Evolutionary conservation across 768 basidiomycete genomes (phyloP), one percentile per base, ranked within the genome.

Genomic region (Boletellus emodensis): DNA sequence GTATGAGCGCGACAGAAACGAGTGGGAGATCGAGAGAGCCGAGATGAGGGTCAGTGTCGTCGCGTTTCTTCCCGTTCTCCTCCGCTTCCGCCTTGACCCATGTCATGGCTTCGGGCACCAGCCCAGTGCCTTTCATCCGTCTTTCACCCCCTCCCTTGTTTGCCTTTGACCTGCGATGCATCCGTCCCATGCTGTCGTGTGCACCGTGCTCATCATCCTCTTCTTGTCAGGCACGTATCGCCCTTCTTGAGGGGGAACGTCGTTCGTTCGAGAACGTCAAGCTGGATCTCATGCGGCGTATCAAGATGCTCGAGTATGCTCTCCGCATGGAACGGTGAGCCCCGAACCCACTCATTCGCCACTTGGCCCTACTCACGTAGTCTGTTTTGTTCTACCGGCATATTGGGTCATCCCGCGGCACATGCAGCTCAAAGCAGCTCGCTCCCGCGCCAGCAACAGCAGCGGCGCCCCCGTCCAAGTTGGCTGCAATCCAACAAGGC

Each of bases 11-110:
- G 96, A 99, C 74, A 81, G 95, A 63, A 99, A 99, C 67, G 96
- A 99, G 73, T 99, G 95, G 95, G 96, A 99, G 77, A 99, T 99
- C 62, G 96, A 98, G 72, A 79, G 96, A 60, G 96, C 96, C 30
- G 96, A 98, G 72, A 97, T 98, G 94, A 80, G 95, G 79, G 93
- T 94, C 57, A 62, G 90, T 82, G 38, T 54, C 48, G 55, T 17
- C 30, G 30, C 30, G 30, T 30, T 12, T 47, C 2, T 33, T 20
- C 2, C 20, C 26, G 22, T 50, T 17, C 12, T 45, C 24, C 17
- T 7, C 26, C 34, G 12, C 28, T 13, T 38, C 33, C 40, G 54
- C 48, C 36, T 30, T 3, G 30, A 11, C 56, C 30, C 39, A 38
- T 20, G n/a, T 18, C 37, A 18, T 9, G n/a, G 17, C 17, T 17